A percentile compares a stretch with the other conserved stretches of the same genome.
Conservation (phyloP, 768 basidiomycete species). For the Boletus vinaceobasis region DNA sequence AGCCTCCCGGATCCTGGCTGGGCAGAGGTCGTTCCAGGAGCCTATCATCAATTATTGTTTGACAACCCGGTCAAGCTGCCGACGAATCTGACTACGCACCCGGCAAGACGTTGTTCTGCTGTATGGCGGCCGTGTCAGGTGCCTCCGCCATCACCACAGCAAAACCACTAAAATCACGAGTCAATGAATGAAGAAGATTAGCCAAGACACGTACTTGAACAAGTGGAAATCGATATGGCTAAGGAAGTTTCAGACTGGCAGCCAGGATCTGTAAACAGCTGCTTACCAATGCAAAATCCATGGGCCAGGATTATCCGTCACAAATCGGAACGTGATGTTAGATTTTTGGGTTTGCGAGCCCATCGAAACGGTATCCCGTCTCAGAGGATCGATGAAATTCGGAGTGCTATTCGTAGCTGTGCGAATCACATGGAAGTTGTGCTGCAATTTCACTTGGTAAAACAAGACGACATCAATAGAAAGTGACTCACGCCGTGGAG, state of each 20-base stretch:
- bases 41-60: conserved; percentile 5
- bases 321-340: conserved; percentile 55
- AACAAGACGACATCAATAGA: neutral
- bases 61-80: neutral
- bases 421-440: conserved; percentile 39
- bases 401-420: conserved; percentile 28
- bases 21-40: conserved; percentile 22
- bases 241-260: neutral
- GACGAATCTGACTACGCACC: conserved; percentile 11
- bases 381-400: conserved; percentile 38
- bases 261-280: neutral
- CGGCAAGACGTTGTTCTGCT: conserved; percentile 18
- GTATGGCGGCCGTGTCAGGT: conserved; percentile 12
- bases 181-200: conserved; percentile 3
- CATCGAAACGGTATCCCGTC: conserved; percentile 34
- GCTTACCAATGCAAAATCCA: conserved; percentile 48
- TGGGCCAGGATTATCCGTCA: conserved; percentile 64
- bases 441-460: conserved; percentile 21
- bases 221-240: conserved; percentile 35
- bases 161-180: conserved; percentile 22
- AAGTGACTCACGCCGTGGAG: conserved; percentile 36
- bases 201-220: conserved; percentile 13
- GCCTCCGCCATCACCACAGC: conserved; percentile 31
- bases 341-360: conserved; percentile 33
- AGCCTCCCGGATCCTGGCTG: conserved; percentile 14